Evolutionary conservation across 352 stramenopile species (phyloP), one percentile per base, ranked within the genome.

Genomic region (Globisporangium nunn): DNA sequence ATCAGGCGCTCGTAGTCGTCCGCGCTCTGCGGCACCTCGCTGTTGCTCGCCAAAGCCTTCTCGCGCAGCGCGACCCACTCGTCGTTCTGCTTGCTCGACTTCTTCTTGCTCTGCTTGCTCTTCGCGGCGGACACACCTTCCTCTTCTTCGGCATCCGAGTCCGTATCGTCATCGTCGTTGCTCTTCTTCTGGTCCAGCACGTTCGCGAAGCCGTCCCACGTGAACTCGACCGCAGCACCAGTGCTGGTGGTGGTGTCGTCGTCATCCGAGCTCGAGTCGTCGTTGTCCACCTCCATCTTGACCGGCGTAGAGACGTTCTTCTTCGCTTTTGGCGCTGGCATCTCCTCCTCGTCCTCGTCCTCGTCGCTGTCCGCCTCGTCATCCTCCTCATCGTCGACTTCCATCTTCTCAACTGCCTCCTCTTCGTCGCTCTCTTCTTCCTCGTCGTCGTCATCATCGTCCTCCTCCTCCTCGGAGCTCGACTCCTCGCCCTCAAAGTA

Each of bases 1-100:
- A 99, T 70, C 47, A 98, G 71, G 23, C 96, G 93, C 70, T 99
- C 95, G 71, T 97, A 99, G 67, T 98, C 95, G 47, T 91, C 89
- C 12, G 91, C 77, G 7, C 81, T 96, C 66, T 98, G 90, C 31
- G 95, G 93, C 39, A 89, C 89, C 30, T 94, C 85, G 39, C 98
- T 90, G 48, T 88, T 91, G 70, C 86, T 93, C 1, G 93, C 94
- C 30, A 99, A 74, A 10, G 91, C 91, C 59, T 87, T 88, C 70
- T 99, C 96, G 33, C 96, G 88, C 54, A 98, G 68, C 28, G 90
- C 87, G 40, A 98, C 74, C 91, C 94, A 98, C 52, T 98, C 94
- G 50, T 95, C 91, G 61, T 91, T 98, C 63, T 98, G 94, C 50
- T 87, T 90, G 62, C 85, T 93, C 65, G 95, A 91, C 54, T 90